Evolutionary conservation across 352 stramenopile genomes (phyloP).

Genomic region (Pythium aristosporum): DNA sequence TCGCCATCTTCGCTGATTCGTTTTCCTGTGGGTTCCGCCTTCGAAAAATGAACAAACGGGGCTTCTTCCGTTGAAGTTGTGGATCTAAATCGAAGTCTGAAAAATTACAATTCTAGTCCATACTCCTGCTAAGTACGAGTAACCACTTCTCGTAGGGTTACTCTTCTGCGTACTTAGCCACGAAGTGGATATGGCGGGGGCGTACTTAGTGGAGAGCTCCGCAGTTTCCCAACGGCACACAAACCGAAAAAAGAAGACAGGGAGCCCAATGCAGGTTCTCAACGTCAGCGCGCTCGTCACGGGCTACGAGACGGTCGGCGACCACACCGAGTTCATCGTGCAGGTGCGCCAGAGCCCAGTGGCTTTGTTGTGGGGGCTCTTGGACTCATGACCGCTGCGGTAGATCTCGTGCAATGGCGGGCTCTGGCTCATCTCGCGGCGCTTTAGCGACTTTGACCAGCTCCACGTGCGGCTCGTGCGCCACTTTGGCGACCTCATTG

Average conservation of each 20-base stretch:
- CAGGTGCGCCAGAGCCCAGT: constrained; percentile 51
- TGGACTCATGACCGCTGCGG: no score
- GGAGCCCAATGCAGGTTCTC: constrained; percentile 48
- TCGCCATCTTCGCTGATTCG: constrained; percentile 17
- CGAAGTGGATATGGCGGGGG: neutral
- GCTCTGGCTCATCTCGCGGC: constrained; percentile 80
- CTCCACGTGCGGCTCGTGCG: constrained; percentile 75
- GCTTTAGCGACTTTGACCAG: constrained; percentile 88
- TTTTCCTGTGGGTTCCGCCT: neutral
- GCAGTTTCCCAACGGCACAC: neutral
- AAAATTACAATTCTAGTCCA: constrained; percentile 10
- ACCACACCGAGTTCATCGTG: constrained; percentile 86
- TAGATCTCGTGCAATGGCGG: constrained; percentile 83
- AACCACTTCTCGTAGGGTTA: neutral
- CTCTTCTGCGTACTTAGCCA: neutral
- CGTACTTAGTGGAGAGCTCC: constrained; percentile 13
- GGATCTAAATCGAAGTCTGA: neutral
- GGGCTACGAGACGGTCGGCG: constrained; percentile 77
- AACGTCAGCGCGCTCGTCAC: constrained; percentile 82
- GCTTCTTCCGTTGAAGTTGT: constrained; percentile 20
- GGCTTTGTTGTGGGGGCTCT: no score
- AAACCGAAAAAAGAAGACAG: constrained; percentile 9
- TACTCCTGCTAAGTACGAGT: constrained; percentile 6
- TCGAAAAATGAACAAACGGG: constrained; percentile 2
- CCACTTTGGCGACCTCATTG: constrained; percentile 72